phyloP scores from a whole-genome alignment of 768 basidiomycete genomes.

The Pulveroboletus sp. region DNA sequence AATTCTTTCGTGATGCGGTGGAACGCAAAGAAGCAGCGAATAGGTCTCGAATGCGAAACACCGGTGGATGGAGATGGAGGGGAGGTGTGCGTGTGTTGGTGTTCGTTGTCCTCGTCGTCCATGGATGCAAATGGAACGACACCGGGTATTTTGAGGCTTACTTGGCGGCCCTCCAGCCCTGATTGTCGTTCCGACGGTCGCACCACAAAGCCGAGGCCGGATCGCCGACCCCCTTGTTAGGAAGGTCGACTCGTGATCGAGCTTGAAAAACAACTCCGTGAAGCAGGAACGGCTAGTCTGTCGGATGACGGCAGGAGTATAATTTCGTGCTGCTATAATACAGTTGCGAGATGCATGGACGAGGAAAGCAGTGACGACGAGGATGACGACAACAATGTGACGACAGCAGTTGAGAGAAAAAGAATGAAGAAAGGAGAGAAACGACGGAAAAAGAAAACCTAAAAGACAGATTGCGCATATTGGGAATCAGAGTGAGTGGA shows the following conservation, averaged over 20 bases:
- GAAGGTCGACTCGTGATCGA: slow-evolving; percentile 13
- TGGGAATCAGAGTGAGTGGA: not conserved
- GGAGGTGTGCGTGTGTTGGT: not conserved
- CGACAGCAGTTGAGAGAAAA: slow-evolving; percentile 5
- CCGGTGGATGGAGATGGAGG: slow-evolving; percentile 3
- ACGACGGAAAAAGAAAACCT: not conserved
- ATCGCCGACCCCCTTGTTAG: slow-evolving; percentile 18
- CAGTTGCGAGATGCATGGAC: slow-evolving; percentile 15
- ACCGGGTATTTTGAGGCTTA: not conserved
- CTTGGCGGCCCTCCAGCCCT: slow-evolving; percentile 6
- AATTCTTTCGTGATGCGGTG: slow-evolving; percentile 13
- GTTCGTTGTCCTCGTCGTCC: slow-evolving; percentile 4
- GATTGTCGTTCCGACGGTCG: slow-evolving; percentile 11
- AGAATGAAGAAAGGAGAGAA: not conserved
- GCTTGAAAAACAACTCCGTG: slow-evolving; percentile 17
- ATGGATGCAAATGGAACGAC: not conserved
- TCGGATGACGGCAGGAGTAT: slow-evolving; percentile 14
- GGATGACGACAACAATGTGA: slow-evolving; percentile 8
- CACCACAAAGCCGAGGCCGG: not conserved
- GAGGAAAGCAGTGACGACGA: slow-evolving; percentile 6
- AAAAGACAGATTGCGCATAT: slow-evolving; percentile 4
- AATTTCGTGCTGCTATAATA: slow-evolving; percentile 9
- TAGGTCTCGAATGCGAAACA: slow-evolving; percentile 10
- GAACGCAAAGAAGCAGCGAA: slow-evolving; percentile 1
- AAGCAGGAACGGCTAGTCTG: slow-evolving; percentile 7